Conservation (phyloP, 225 moss, liverwort and hornwort genomes). For the Pleurozium schreberi region DNA sequence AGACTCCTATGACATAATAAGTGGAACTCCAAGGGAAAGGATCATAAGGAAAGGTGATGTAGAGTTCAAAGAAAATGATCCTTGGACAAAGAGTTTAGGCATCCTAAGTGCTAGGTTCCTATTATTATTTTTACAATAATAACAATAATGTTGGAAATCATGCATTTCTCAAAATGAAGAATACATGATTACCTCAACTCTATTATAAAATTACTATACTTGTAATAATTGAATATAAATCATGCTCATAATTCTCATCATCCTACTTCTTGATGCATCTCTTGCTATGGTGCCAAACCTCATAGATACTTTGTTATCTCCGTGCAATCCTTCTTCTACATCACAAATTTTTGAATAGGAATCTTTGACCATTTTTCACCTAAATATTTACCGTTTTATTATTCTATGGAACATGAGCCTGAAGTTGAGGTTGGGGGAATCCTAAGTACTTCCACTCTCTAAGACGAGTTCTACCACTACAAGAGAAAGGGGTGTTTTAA, state of each 20-base stretch:
- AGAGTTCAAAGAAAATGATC: not conserved
- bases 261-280: not conserved
- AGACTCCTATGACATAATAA: not conserved
- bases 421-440: not conserved
- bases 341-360: rapidly evolving
- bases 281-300: rapidly evolving
- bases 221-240: not conserved
- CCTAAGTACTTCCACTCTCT: not conserved
- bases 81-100: not conserved
- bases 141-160: rapidly evolving
- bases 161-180: not conserved
- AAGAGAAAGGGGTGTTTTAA: too few species aligned
- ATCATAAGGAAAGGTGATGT: too few species aligned
- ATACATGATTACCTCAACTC: not conserved
- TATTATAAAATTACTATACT: not conserved
- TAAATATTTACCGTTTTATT: not conserved
- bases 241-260: not conserved
- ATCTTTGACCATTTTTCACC: not conserved
- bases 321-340: not conserved
- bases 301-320: not conserved
- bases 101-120: rapidly evolving
- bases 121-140: not conserved
- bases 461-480: too few species aligned
- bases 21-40: not conserved
- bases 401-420: not conserved